A percentile compares a stretch with the other conserved stretches of the same genome.
phyloP scores from a whole-genome alignment of 495 filamentous ascomycete species.

The Podospora fimiseda region DNA sequence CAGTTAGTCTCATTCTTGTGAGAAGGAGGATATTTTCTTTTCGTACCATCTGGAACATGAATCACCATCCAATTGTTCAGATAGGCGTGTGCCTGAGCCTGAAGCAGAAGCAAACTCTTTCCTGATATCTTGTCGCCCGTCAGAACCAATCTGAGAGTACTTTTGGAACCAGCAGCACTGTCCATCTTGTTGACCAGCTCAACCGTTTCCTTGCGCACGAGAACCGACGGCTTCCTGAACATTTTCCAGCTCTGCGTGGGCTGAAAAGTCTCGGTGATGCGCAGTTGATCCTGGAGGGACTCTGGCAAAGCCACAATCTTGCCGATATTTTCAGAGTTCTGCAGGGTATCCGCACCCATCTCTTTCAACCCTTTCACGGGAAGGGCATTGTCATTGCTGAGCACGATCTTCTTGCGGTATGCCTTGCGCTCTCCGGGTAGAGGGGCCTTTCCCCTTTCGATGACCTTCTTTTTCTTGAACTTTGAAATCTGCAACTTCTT shows the following conservation, averaged over 20 bases:
- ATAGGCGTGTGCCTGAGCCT: constrained; percentile 77
- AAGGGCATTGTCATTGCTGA: constrained; percentile 90
- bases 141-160: constrained; percentile 60
- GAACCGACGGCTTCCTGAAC: constrained; percentile 69
- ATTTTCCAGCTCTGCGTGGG: constrained; percentile 80
- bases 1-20: no score
- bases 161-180: constrained; percentile 45
- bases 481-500: constrained; percentile 37
- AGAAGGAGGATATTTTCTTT: no score
- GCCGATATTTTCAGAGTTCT: constrained; percentile 50
- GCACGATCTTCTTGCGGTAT: constrained; percentile 75
- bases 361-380: constrained; percentile 59
- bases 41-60: constrained; percentile 77
- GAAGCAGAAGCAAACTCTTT: constrained; percentile 79
- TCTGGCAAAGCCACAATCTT: constrained; percentile 63
- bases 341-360: constrained; percentile 49
- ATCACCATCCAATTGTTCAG: constrained; percentile 84
- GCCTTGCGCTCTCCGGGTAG: constrained; percentile 76
- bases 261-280: constrained; percentile 83
- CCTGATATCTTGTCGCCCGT: constrained; percentile 67
- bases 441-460: constrained; percentile 43
- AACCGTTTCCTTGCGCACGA: constrained; percentile 69
- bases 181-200: constrained; percentile 59
- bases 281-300: constrained; percentile 68
- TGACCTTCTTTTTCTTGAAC: constrained; percentile 50